Evolutionary conservation across 139 green algal genomes (phyloP).

Genomic region (Pleodorina starrii): DNA sequence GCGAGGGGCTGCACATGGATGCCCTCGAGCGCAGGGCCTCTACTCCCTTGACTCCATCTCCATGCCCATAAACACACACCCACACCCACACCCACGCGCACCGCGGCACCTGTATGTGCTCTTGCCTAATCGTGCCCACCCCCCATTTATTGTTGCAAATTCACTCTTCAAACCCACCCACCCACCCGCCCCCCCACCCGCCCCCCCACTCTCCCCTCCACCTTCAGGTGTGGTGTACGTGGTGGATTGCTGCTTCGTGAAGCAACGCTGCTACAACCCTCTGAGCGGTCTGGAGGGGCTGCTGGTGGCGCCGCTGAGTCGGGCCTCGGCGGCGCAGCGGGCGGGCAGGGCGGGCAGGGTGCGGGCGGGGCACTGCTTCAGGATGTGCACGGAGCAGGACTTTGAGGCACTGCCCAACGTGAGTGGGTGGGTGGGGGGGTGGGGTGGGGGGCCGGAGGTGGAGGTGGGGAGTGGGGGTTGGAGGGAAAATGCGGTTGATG

Average conservation of each 20-base stretch:
- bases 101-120: no score
- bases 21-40: no score
- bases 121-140: no score
- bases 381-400: slow-evolving; percentile 86
- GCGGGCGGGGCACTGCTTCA: slow-evolving; percentile 86
- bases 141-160: no score
- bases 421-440: background rate
- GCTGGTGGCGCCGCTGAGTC: slow-evolving; percentile 70
- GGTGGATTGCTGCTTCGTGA: slow-evolving; percentile 88
- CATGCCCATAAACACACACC: no score
- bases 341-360: slow-evolving; percentile 85
- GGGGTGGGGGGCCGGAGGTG: no score
- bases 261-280: slow-evolving; percentile 86
- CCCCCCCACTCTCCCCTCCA: background rate
- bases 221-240: slow-evolving; percentile 44
- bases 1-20: no score
- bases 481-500: no score
- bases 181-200: background rate
- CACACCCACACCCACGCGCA: no score
- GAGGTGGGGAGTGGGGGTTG: no score
- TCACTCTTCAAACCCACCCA: no score
- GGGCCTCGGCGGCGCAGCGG: slow-evolving; percentile 69
- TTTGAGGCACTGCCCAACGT: slow-evolving; percentile 64
- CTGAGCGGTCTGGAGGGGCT: slow-evolving; percentile 77
- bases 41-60: no score